Conservation (phyloP, 345 rosid species). For the Eucalyptus curtisii region DNA sequence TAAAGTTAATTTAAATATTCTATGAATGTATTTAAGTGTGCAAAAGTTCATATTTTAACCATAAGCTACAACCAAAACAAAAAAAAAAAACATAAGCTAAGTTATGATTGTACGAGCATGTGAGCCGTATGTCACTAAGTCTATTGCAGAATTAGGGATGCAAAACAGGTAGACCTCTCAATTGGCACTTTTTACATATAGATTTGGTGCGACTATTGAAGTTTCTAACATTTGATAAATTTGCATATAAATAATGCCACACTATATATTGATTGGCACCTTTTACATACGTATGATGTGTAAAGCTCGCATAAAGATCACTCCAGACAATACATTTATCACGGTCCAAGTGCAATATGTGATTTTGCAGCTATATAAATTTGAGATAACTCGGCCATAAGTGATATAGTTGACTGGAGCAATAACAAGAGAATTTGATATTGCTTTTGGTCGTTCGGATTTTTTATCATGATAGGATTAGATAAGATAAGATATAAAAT, state of each 20-base stretch:
- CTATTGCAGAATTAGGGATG: background rate
- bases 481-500: too few species aligned
- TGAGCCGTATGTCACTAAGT: background rate
- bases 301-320: background rate
- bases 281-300: background rate
- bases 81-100: background rate
- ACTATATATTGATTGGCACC: background rate
- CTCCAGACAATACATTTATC: background rate
- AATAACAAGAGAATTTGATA: background rate
- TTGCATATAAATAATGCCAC: background rate
- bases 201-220: rapidly evolving
- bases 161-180: background rate
- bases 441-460: rapidly evolving
- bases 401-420: background rate
- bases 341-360: background rate
- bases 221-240: background rate
- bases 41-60: background rate
- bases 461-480: rapidly evolving
- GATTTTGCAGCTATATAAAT: background rate
- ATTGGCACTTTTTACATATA: background rate
- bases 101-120: background rate
- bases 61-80: too few species aligned
- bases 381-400: background rate
- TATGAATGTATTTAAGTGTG: background rate
- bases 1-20: too few species aligned